Base-by-base conservation (phyloP, 352 stramenopile genomes). In the Globisporangium recalcitrans region DNA sequence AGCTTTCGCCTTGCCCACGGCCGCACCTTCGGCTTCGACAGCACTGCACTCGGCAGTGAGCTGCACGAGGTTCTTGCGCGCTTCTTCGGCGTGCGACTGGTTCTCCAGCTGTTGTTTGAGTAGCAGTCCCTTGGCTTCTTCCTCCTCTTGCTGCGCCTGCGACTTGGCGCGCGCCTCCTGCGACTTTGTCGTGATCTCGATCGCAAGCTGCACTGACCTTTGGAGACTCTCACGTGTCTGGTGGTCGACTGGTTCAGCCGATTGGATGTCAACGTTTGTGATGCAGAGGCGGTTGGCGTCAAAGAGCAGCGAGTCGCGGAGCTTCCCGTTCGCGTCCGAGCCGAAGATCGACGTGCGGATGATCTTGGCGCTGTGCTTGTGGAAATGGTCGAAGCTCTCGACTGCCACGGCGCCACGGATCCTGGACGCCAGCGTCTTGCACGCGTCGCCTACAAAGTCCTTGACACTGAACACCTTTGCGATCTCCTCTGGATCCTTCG, bases 141-240 rank as follows among this genome's bases (percentile, higher is more conserved):
- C 83, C 8, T 93, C 83, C 51, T 93, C 83, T 62, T 88, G 90
- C 81, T 88, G 86, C 3, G 83, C 83, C 26, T 87, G 76, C 27
- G 81, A 84, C 62, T 91, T 91, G 61, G 83, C 83, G 4, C 81
- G 80, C 10, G 83, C 83, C 56, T 93, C 83, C 51, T 93, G 83
- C 1, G 81, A 91, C 55, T 93, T 89, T 48, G 83, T 93, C 34
- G 83, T 93, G 73, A 93, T 93, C 60, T 91, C 81, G 48, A 93
- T 93, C 26, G 83, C 83, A n/a, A 93, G 59, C 38, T 93, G 83
- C 47, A 93, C 83, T 1, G 80, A 90, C 63, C 90, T 91, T 63
- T 93, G 83, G 34, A 93, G 64, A 67, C 80, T 90, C 58, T 88
- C 77, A 24, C 83, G 80, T 3, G 83, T 93, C 38, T 87, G 66